These are phyloP conservation scores for Elongisporangium anandrum DNA, from an alignment of 352 stramenopile genomes.

Conservation along the genomic window DNA sequence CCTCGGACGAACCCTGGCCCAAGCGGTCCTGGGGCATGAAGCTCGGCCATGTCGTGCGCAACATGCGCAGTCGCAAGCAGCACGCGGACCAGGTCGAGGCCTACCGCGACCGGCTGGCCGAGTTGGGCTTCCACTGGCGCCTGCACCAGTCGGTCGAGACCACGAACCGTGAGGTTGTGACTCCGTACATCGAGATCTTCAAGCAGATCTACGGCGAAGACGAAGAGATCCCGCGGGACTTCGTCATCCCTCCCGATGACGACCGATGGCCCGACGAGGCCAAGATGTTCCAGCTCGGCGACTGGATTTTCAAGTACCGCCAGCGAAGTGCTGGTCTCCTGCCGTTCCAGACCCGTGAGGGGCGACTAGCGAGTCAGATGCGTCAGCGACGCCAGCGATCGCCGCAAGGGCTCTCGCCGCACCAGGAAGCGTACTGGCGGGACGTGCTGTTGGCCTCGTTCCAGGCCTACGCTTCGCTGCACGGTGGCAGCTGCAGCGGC, in stretches of 20 bases:
- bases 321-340: conserved; percentile 30
- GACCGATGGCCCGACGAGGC: conserved; percentile 81
- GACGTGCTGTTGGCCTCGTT: conserved; percentile 69
- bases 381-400: conserved; percentile 11
- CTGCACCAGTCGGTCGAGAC: conserved; percentile 46
- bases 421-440: conserved; percentile 70
- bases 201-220: conserved; percentile 71
- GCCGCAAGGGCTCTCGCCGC: conserved; percentile 20
- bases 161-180: conserved; percentile 50
- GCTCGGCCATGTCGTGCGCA: conserved; percentile 86
- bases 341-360: conserved; percentile 35
- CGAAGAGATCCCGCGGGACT: conserved; percentile 54
- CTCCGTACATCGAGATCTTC: conserved; percentile 68
- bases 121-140: conserved; percentile 91
- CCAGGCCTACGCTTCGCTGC: conserved; percentile 34
- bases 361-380: conserved; percentile 9
- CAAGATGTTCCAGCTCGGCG: conserved; percentile 83
- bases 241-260: conserved; percentile 72
- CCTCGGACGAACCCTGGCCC: conserved; percentile 69
- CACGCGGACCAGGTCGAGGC: conserved; percentile 85
- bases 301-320: conserved; percentile 74
- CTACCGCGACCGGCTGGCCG: conserved; percentile 72
- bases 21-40: conserved; percentile 80
- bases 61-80: conserved; percentile 84
- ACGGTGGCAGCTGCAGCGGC: conserved; percentile 41